Percentiles rank a stretch among this genome's conserved stretches.
Conservation (phyloP, 2,329 filamentous ascomycete genomes). For the Penicillium sp. region DNA sequence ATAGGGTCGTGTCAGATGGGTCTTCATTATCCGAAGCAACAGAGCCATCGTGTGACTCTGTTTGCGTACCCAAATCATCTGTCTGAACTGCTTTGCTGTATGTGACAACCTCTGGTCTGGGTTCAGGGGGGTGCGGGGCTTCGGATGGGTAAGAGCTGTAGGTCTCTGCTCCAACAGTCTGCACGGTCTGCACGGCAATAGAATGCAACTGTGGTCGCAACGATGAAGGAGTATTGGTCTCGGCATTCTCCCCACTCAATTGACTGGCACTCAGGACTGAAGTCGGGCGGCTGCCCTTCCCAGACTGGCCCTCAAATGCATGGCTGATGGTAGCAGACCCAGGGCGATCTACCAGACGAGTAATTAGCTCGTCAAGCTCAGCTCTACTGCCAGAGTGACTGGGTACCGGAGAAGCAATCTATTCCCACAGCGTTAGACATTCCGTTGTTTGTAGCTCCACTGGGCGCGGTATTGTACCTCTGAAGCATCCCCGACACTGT, state of each 20-base stretch:
- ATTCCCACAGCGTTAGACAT: slow-evolving; percentile 13
- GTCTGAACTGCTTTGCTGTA: slow-evolving; percentile 98
- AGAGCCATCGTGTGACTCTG: slow-evolving; percentile 54
- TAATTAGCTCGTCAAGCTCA: slow-evolving; percentile 80
- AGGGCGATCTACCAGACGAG: slow-evolving; percentile 75
- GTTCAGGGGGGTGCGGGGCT: slow-evolving; percentile 56
- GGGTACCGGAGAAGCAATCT: slow-evolving; percentile 70
- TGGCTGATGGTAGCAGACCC: slow-evolving; percentile 65
- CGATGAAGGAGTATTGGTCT: slow-evolving; percentile 39
- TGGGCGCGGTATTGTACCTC: slow-evolving; percentile 58
- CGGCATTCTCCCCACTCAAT: slow-evolving; percentile 67
- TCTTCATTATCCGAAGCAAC: slow-evolving; percentile 66
- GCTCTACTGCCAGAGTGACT: slow-evolving; percentile 65
- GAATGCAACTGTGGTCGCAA: slow-evolving; percentile 43
- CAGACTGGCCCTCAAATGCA: slow-evolving; percentile 45
- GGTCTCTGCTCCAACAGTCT: slow-evolving; percentile 71
- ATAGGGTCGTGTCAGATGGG: slow-evolving; percentile 50
- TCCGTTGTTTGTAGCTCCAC: slow-evolving; percentile 1
- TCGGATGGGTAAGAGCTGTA: slow-evolving; percentile 74
- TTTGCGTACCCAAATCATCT: slow-evolving; percentile 63
- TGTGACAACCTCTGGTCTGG: slow-evolving; percentile 74
- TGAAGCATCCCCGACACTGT: slow-evolving; percentile 65
- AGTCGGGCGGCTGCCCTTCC: slow-evolving; percentile 71
- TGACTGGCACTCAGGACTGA: slow-evolving; percentile 82
- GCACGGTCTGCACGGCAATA: slow-evolving; percentile 63